These are phyloP conservation scores for Coniosporium tulheliwenetii DNA, from an alignment of 2,329 filamentous ascomycete species.

Conservation along the genomic window DNA sequence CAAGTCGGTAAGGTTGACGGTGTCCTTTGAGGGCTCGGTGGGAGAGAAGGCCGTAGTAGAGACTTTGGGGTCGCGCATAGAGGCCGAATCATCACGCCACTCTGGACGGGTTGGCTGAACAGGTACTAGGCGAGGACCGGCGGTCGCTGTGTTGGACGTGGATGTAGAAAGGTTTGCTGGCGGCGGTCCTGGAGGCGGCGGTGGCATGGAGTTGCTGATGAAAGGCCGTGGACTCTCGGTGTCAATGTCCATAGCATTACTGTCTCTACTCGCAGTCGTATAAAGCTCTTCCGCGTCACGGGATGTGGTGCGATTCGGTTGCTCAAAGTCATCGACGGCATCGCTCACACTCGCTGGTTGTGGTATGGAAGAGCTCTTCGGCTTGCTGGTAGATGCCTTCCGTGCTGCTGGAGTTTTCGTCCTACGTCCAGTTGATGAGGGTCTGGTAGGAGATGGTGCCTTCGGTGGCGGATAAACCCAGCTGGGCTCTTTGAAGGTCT, in stretches of 20 bases:
- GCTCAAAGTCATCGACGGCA: constrained; percentile 11
- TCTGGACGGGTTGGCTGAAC: constrained; percentile 11
- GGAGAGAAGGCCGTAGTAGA: background rate
- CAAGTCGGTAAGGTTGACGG: constrained; percentile 33
- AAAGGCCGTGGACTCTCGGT: constrained; percentile 13
- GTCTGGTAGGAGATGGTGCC: constrained; percentile 8
- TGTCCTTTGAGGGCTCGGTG: constrained; percentile 5
- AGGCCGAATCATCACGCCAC: background rate
- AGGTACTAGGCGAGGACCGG: constrained; percentile 11
- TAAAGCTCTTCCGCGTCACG: constrained; percentile 8
- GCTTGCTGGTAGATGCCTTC: background rate
- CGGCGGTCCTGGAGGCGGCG: constrained; percentile 1
- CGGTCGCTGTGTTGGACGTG: no score
- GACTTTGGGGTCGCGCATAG: background rate
- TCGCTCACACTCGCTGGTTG: constrained; percentile 15
- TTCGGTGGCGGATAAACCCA: constrained; percentile 15
- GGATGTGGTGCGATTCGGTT: constrained; percentile 8
- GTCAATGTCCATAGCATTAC: constrained; percentile 34
- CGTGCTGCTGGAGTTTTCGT: background rate
- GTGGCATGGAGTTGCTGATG: constrained; percentile 4
- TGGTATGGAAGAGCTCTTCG: constrained; percentile 11
- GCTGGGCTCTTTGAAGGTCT: constrained; percentile 26
- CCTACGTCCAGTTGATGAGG: constrained; percentile 1
- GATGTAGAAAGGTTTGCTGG: no score
- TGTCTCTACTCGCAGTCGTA: constrained; percentile 6